Conservation (phyloP, 768 basidiomycete genomes). For the Cystoderma amianthinum region DNA sequence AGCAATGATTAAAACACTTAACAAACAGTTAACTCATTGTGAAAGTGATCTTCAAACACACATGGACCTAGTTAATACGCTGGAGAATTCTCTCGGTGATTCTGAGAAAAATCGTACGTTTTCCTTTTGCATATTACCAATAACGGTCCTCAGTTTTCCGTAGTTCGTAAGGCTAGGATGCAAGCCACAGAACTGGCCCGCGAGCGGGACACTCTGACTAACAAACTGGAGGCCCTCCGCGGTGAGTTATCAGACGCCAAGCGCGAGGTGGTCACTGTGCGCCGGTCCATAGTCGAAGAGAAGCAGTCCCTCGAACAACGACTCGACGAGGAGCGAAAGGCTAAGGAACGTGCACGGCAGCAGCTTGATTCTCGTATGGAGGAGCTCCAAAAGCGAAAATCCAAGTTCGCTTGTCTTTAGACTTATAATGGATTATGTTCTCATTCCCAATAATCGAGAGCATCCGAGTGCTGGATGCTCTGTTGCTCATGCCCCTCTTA, state of each 20-base stretch:
- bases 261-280: constrained; percentile 70
- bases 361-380: constrained; percentile 88
- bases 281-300: constrained; percentile 80
- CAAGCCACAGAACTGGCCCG: constrained; percentile 86
- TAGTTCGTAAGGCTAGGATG: constrained; percentile 91
- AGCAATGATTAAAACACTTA: constrained; percentile 87
- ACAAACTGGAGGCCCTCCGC: constrained; percentile 60
- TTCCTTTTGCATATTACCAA: constrained; percentile 23
- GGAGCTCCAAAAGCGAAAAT: constrained; percentile 78
- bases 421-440: constrained; percentile 9
- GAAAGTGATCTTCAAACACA: constrained; percentile 88
- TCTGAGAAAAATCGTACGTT: constrained; percentile 88
- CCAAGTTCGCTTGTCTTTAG: constrained; percentile 88
- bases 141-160: constrained; percentile 2
- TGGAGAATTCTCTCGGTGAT: constrained; percentile 83
- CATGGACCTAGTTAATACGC: constrained; percentile 80
- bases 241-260: constrained; percentile 72
- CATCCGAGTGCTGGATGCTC: constrained; percentile 10
- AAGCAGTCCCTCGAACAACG: constrained; percentile 81
- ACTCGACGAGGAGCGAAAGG: constrained; percentile 80
- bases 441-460: constrained; percentile 10
- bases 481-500: constrained; percentile 6
- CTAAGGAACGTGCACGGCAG: constrained; percentile 83
- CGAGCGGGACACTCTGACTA: constrained; percentile 71
- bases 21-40: constrained; percentile 90